Conservation (phyloP, 768 basidiomycete species). For the Amanita brunnescens region DNA sequence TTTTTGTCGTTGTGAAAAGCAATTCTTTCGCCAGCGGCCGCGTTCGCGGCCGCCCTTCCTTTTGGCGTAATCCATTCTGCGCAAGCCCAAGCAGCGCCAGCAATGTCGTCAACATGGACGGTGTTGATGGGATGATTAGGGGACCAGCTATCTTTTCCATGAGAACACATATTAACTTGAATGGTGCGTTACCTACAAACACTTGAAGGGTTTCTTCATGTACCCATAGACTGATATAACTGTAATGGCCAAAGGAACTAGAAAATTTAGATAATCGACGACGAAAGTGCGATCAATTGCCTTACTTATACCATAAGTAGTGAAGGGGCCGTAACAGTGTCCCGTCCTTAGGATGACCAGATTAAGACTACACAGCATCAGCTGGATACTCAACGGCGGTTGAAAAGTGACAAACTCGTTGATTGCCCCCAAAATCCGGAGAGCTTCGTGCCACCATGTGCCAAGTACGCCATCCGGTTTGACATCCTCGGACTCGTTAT, state of each 20-base stretch:
- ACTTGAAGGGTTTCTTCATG: conserved; percentile 79
- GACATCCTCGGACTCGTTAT: conserved; percentile 65
- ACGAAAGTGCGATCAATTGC: conserved; percentile 8
- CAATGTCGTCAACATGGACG: conserved; percentile 71
- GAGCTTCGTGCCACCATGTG: conserved; percentile 85
- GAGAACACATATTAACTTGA: neutral
- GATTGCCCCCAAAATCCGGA: conserved; percentile 67
- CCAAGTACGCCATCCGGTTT: conserved; percentile 66
- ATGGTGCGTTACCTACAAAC: conserved; percentile 43
- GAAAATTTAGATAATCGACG: conserved; percentile 7
- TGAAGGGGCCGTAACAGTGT: conserved; percentile 76
- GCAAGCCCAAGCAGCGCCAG: conserved; percentile 68
- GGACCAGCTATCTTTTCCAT: conserved; percentile 47
- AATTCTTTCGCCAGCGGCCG: conserved; percentile 58
- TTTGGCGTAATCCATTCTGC: conserved; percentile 65
- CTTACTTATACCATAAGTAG: conserved; percentile 60
- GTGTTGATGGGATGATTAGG: conserved; percentile 71
- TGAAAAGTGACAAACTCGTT: conserved; percentile 40
- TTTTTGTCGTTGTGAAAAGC: conserved; percentile 63
- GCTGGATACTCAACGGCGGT: conserved; percentile 3
- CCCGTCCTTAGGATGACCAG: conserved; percentile 71
- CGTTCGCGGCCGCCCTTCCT: conserved; percentile 57
- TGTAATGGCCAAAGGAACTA: conserved; percentile 65
- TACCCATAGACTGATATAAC: conserved; percentile 77
- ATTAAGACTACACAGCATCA: conserved; percentile 47